These are phyloP conservation scores for Ammopiptanthus mongolicus DNA, from an alignment of 306 rosid species.

Conservation along the genomic window DNA sequence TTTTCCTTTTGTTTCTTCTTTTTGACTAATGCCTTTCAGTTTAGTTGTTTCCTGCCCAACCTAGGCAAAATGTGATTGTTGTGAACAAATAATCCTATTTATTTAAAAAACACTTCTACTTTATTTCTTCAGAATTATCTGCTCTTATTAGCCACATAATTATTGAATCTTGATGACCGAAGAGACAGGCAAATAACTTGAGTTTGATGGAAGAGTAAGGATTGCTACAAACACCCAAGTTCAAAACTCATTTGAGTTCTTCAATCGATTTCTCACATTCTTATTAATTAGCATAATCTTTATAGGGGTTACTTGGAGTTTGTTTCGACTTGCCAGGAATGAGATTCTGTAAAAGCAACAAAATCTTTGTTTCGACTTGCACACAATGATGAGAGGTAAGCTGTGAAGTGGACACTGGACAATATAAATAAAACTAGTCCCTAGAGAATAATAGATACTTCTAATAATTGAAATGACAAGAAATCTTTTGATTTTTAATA, in stretches of 20 bases:
- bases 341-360: neutral
- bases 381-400: neutral
- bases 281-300: neutral
- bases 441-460: neutral
- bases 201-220: neutral
- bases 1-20: neutral
- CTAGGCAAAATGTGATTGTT: neutral
- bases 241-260: neutral
- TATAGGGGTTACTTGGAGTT: neutral
- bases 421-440: neutral
- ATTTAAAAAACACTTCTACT: neutral
- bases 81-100: neutral
- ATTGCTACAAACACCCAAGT: neutral
- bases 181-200: neutral
- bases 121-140: neutral
- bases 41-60: neutral
- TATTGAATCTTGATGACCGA: neutral
- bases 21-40: no score
- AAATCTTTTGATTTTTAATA: neutral
- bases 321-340: neutral
- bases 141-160: neutral
- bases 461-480: neutral
- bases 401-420: neutral
- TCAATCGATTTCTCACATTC: neutral
- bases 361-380: neutral